Percentiles rank a stretch among this genome's conserved stretches.
These are phyloP conservation scores for Cicer chorassanicum DNA, from an alignment of 306 rosid species.

Conservation along the genomic window DNA sequence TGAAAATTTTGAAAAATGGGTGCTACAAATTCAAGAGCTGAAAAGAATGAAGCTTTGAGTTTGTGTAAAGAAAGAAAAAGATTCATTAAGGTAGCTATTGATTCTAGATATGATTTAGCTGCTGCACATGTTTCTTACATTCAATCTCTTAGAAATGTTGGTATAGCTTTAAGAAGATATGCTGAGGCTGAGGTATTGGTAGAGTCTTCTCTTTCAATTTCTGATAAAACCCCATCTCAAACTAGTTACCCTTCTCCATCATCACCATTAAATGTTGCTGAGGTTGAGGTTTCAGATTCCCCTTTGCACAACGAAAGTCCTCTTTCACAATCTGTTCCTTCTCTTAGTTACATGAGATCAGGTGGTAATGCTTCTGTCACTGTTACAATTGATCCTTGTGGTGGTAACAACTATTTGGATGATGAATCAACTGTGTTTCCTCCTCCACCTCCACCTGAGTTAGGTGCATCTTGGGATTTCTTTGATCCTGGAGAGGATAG, in stretches of 20 bases:
- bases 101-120: slow-evolving; percentile 82
- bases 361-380: slow-evolving; percentile 62
- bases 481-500: slow-evolving; percentile 74
- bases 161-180: slow-evolving; percentile 76
- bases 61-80: slow-evolving; percentile 80
- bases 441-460: slow-evolving; percentile 69
- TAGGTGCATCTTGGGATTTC: slow-evolving; percentile 86
- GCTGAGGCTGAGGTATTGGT: slow-evolving; percentile 83
- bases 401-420: slow-evolving; percentile 50
- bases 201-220: slow-evolving; percentile 78
- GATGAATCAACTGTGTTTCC: slow-evolving; percentile 56
- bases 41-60: slow-evolving; percentile 77
- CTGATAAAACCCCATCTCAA: slow-evolving; percentile 92
- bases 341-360: slow-evolving; percentile 74
- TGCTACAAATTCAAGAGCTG: slow-evolving; percentile 69
- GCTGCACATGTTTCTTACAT: slow-evolving; percentile 86
- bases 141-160: slow-evolving; percentile 73
- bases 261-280: slow-evolving; percentile 67
- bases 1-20: slow-evolving; percentile 56
- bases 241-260: slow-evolving; percentile 86
- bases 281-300: slow-evolving; percentile 67
- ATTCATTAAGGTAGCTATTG: slow-evolving; percentile 80
- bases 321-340: slow-evolving; percentile 53
- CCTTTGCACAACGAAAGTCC: slow-evolving; percentile 68
- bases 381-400: slow-evolving; percentile 55